Evolutionary conservation across 1,284 basidiomycete species (phyloP).

Genomic region (Boletus semigastroideus): DNA sequence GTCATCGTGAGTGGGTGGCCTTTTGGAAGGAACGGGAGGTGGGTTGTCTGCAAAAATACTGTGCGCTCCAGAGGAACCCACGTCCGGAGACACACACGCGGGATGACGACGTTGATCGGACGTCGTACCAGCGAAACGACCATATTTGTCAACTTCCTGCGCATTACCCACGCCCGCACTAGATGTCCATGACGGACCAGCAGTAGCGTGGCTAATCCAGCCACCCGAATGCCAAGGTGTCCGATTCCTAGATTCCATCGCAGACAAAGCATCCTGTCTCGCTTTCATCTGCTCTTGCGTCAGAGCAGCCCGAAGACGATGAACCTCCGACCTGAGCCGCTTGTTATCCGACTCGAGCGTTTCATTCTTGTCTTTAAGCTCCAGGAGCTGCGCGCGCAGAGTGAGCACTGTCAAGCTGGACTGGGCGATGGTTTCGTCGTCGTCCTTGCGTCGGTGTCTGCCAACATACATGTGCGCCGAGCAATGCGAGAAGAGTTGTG

Average conservation of each 20-base stretch:
- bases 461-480: slow-evolving; percentile 55
- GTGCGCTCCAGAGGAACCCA: slow-evolving; percentile 10
- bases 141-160: background rate
- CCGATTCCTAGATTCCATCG: background rate
- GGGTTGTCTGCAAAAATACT: slow-evolving; percentile 33
- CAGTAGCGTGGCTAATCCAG: slow-evolving; percentile 17
- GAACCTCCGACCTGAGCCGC: slow-evolving; percentile 32
- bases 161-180: too few species aligned
- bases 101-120: background rate
- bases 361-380: slow-evolving; percentile 35
- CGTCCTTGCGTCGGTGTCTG: slow-evolving; percentile 6
- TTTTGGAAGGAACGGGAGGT: slow-evolving; percentile 19
- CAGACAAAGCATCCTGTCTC: background rate
- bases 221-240: slow-evolving; percentile 1
- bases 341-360: slow-evolving; percentile 36
- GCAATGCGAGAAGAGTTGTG: slow-evolving; percentile 58
- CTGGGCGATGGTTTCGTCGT: slow-evolving; percentile 41
- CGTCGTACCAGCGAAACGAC: background rate
- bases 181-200: slow-evolving; percentile 25
- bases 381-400: slow-evolving; percentile 41
- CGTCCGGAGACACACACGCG: background rate
- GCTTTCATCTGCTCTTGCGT: slow-evolving; percentile 15
- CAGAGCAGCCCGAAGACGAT: slow-evolving; percentile 30
- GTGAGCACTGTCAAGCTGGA: slow-evolving; percentile 47
- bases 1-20: slow-evolving; percentile 13